These are phyloP conservation scores for Codiaeum variegatum DNA, from an alignment of 441 rosid genomes.

Conservation along the genomic window DNA sequence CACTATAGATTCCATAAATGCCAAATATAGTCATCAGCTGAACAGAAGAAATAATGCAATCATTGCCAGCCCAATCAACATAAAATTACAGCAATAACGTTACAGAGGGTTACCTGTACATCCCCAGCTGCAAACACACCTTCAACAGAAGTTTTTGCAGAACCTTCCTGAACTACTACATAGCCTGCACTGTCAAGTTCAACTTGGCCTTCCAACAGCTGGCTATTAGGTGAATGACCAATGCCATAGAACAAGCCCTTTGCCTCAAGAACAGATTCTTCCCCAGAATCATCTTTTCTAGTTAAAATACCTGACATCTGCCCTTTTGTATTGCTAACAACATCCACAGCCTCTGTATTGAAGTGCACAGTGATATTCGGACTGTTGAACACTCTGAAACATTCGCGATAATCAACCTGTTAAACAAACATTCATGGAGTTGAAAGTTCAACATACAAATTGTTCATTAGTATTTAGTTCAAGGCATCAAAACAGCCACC, in stretches of 20 bases:
- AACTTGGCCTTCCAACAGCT: conserved; percentile 88
- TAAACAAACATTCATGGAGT: conserved; percentile 98
- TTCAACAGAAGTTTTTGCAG: conserved; percentile 76
- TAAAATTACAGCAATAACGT: neutral
- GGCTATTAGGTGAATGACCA: conserved; percentile 93
- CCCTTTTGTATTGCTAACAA: conserved; percentile 83
- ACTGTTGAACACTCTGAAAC: conserved; percentile 99
- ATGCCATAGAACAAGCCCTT: conserved; percentile 97
- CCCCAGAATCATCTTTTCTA: conserved; percentile 73
- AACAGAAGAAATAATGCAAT: neutral
- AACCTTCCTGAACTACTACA: conserved; percentile 68
- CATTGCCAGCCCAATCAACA: conserved; percentile 8
- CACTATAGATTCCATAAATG: neutral
- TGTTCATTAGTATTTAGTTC: conserved; percentile 63
- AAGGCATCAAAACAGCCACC: conserved; percentile 27
- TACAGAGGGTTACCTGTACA: conserved; percentile 65
- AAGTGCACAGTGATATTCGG: conserved; percentile 94
- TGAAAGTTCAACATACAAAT: conserved; percentile 84
- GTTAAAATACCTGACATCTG: conserved; percentile 92
- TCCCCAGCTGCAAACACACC: conserved; percentile 99
- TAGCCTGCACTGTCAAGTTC: conserved; percentile 80
- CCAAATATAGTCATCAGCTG: neutral
- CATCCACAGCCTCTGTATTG: conserved; percentile 80
- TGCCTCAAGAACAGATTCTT: conserved; percentile 82
- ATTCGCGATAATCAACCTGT: conserved; percentile 99